Evolutionary conservation across 2,329 filamentous ascomycete genomes (phyloP).

Genomic region (Aspergillus calidoustus): DNA sequence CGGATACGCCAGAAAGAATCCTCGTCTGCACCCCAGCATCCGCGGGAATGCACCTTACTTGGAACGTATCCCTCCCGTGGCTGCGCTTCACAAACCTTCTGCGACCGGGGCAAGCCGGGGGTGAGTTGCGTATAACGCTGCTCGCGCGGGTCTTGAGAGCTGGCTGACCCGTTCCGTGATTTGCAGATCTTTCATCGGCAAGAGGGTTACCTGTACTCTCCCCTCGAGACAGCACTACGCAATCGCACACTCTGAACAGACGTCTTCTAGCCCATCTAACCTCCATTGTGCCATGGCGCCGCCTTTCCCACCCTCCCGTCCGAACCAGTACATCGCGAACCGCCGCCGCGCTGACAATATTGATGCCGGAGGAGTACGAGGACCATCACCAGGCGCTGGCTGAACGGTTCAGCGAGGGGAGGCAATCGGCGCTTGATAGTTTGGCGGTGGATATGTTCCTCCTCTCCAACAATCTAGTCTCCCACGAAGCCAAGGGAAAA

Average conservation of each 20-base stretch:
- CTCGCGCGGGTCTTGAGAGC: too few species aligned
- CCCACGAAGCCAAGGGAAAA: not conserved
- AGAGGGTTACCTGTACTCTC: not conserved
- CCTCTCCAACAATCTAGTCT: conserved; percentile 24
- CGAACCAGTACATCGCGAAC: conserved; percentile 20
- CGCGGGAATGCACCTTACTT: conserved; percentile 16
- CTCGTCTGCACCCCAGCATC: conserved; percentile 24
- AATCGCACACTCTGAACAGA: not conserved
- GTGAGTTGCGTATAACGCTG: conserved; percentile 3
- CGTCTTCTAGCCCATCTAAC: conserved; percentile 16
- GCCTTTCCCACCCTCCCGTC: conserved; percentile 7
- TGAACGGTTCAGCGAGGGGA: not conserved
- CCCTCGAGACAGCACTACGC: not conserved
- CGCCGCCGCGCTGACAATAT: conserved; percentile 20
- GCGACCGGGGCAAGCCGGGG: not conserved
- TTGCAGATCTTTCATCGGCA: too few species aligned
- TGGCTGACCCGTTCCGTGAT: too few species aligned
- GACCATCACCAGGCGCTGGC: conserved; percentile 6
- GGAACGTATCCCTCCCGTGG: conserved; percentile 24
- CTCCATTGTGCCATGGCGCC: conserved; percentile 23
- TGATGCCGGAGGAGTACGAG: conserved; percentile 23
- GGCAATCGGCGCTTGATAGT: not conserved
- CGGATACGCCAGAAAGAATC: conserved; percentile 24
- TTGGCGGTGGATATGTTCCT: conserved; percentile 15
- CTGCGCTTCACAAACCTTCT: conserved; percentile 23